Base-by-base conservation (phyloP, 1,284 basidiomycete genomes). In the Tilletia walkeri region DNA sequence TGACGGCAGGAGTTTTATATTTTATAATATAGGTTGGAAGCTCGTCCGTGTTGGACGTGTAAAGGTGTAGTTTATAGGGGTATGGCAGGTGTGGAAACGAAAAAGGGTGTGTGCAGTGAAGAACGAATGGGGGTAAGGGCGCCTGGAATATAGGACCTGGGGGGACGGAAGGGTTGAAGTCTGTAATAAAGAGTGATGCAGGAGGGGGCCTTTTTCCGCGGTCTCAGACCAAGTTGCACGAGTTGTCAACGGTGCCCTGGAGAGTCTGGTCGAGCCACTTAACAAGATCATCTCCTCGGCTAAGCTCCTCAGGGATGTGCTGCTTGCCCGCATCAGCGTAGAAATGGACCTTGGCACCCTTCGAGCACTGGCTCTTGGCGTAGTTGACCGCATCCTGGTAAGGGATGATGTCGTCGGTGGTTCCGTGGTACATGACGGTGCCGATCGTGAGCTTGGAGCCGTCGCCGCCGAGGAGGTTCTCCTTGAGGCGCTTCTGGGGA, bases 371-470 rank as follows among this genome's bases (percentile, higher is more conserved):
- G 36, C 73, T 61, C 24, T 73, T 63, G 39, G 81, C 78, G 66
- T 78, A 80, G 36, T 70, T n/a, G 9, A 69, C 70, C 4, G 68
- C 74, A 16, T 75, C 73, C 7, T 50, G 50, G 69, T 68, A 80
- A 0, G 78, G 75, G n/a, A 83, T 77, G 10, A 82, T 75, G 67
- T 81, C 80, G 71, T 83, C 81, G 30, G 48, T 38, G 2, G 69
- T 18, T 6, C 78, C 76, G 63, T 82, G 81, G 70, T 75, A 81
- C 59, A 80, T 72, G 69, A 76, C 75, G 12, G 74, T 70, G 0
- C 78, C 77, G 69, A 74, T 78, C 53, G 72, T 80, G 49, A 76
- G 78, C 34, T 20, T 20, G 16, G 67, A 70, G 38, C 20, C 48
- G 3, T 67, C 24, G 10, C 38, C 34, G 5, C 41, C 36, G 20